A percentile compares a stretch with the other conserved stretches of the same genome.
These are phyloP conservation scores for Pyrenochaeta sp. DNA, from an alignment of 2,329 filamentous ascomycete genomes.

Conservation along the genomic window DNA sequence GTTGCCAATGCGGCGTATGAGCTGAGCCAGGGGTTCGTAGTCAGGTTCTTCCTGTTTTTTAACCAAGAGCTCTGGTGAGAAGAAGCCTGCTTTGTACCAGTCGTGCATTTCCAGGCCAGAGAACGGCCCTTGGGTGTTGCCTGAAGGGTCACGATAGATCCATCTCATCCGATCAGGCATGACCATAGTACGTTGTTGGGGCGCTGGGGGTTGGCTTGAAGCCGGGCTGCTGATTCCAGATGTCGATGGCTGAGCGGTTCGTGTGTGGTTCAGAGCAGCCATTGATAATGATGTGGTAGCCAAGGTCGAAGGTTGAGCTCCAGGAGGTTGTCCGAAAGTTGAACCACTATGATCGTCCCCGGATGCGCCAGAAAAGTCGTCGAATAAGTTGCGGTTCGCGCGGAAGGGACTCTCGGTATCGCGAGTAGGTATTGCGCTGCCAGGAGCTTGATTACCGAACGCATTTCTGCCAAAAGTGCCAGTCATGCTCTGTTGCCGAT, in stretches of 20 bases:
- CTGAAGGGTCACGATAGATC: slow-evolving; percentile 96
- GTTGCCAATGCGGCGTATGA: slow-evolving; percentile 95
- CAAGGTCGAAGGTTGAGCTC: slow-evolving; percentile 28
- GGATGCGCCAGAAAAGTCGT: slow-evolving; percentile 46
- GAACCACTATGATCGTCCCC: slow-evolving; percentile 38
- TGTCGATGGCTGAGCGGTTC: slow-evolving; percentile 43
- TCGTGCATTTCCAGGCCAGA: slow-evolving; percentile 99
- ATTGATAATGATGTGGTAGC: slow-evolving; percentile 45
- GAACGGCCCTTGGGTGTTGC: slow-evolving; percentile 91
- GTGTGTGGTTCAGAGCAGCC: slow-evolving; percentile 42
- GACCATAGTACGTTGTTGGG: slow-evolving; percentile 88
- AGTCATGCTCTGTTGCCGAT: slow-evolving; percentile 58
- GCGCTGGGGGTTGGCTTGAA: slow-evolving; percentile 72
- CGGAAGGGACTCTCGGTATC: slow-evolving; percentile 54
- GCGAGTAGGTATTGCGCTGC: slow-evolving; percentile 37
- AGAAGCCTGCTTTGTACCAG: slow-evolving; percentile 99
- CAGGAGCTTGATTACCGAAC: slow-evolving; percentile 54
- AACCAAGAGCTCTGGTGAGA: slow-evolving; percentile 91
- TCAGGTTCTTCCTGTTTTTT: slow-evolving; percentile 94
- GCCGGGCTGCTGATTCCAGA: slow-evolving; percentile 59
- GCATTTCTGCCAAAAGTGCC: slow-evolving; percentile 72
- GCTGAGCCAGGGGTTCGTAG: slow-evolving; percentile 92
- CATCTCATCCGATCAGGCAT: slow-evolving; percentile 99
- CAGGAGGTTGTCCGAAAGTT: slow-evolving; percentile 33
- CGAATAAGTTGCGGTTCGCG: slow-evolving; percentile 48